Evolutionary conservation across 352 stramenopile species (phyloP).

Genomic region (Aphanomyces euteiches): DNA sequence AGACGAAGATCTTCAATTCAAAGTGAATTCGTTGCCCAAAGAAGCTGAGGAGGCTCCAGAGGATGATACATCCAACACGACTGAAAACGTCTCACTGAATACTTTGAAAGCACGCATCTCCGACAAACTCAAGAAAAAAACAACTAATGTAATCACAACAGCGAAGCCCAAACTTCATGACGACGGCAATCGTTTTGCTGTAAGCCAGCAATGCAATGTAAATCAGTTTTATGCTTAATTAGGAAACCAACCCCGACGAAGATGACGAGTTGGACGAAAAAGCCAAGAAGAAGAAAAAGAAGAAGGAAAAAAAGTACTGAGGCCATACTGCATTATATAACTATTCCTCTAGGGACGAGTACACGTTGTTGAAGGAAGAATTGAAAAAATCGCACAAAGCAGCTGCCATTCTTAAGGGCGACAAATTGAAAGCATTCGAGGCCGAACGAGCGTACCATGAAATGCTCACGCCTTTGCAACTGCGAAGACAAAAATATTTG

Average conservation of each 20-base stretch:
- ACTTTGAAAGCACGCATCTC: slow-evolving; percentile 28
- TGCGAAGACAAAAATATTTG: slow-evolving; percentile 68
- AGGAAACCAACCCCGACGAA: background rate
- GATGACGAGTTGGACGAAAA: slow-evolving; percentile 21
- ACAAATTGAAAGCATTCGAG: slow-evolving; percentile 57
- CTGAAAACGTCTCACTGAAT: slow-evolving; percentile 20
- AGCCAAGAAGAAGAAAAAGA: slow-evolving; percentile 33
- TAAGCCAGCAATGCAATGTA: background rate
- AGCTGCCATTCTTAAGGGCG: slow-evolving; percentile 47
- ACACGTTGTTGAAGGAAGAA: slow-evolving; percentile 61
- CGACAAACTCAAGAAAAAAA: slow-evolving; percentile 40
- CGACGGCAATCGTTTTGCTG: background rate
- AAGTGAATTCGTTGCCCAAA: slow-evolving; percentile 36
- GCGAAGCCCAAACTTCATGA: slow-evolving; percentile 8
- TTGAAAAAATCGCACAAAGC: slow-evolving; percentile 62
- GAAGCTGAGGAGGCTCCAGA: slow-evolving; percentile 28
- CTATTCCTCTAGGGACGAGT: slow-evolving; percentile 45
- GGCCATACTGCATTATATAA: background rate
- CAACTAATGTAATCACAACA: slow-evolving; percentile 22
- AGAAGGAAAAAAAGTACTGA: slow-evolving; percentile 30
- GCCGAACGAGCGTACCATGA: slow-evolving; percentile 54
- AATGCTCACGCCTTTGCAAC: slow-evolving; percentile 72
- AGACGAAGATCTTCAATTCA: slow-evolving; percentile 53
- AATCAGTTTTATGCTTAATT: background rate
- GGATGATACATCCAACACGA: slow-evolving; percentile 22